Conservation (phyloP, 2,329 filamentous ascomycete genomes). For the Talaromyces sp. region DNA sequence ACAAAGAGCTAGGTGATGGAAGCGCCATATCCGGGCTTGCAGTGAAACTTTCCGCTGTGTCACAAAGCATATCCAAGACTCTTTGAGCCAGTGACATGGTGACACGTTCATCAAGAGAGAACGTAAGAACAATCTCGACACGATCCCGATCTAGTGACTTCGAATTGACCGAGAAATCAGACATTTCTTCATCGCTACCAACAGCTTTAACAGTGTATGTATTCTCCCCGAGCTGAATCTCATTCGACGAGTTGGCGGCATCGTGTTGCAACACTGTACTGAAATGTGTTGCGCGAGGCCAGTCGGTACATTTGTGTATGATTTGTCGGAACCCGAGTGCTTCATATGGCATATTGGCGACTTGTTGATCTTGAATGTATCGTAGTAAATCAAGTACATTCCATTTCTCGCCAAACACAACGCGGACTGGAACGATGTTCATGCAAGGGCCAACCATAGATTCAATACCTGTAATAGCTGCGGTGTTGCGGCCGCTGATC, state of each 20-base stretch:
- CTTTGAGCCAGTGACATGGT: constrained; percentile 32
- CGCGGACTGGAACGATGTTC: constrained; percentile 64
- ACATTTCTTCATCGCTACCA: constrained; percentile 39
- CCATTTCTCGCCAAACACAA: constrained; percentile 53
- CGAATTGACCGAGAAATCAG: constrained; percentile 40
- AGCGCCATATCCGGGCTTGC: constrained; percentile 33
- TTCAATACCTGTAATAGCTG: constrained; percentile 51
- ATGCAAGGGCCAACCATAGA: constrained; percentile 62
- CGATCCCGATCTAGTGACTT: constrained; percentile 32
- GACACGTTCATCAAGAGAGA: constrained; percentile 36
- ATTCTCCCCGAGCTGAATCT: constrained; percentile 37
- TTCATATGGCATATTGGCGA: constrained; percentile 55
- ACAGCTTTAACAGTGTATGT: constrained; percentile 38
- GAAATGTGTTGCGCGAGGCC: constrained; percentile 41
- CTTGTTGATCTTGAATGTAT: constrained; percentile 56
- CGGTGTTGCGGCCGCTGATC: constrained; percentile 61
- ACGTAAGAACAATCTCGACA: constrained; percentile 37
- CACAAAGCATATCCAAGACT: constrained; percentile 40
- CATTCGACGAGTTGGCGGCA: constrained; percentile 34
- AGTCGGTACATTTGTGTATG: constrained; percentile 41
- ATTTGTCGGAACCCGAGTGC: constrained; percentile 56
- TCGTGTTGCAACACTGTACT: constrained; percentile 42
- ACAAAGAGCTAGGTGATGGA: constrained; percentile 32
- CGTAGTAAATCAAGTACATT: constrained; percentile 53
- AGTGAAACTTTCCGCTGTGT: constrained; percentile 36